Conservation (phyloP, 2,329 filamentous ascomycete genomes). For the Penicillium sp. region DNA sequence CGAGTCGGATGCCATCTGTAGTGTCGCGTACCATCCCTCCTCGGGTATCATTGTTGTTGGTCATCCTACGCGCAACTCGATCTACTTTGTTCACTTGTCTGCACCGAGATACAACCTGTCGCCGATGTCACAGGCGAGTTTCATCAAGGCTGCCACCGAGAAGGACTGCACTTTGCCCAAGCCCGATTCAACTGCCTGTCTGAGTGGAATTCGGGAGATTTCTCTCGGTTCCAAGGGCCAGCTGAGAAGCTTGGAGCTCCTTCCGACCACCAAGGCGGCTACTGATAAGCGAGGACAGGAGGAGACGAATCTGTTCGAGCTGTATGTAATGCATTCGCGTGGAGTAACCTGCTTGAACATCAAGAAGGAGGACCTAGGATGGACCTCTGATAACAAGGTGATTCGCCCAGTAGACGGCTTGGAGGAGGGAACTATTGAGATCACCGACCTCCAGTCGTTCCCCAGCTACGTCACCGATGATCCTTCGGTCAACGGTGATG, state of each 20-base stretch:
- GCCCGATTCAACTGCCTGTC: conserved; percentile 93
- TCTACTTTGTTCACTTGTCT: conserved; percentile 95
- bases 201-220: conserved; percentile 95
- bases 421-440: conserved; percentile 72
- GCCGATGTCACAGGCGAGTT: conserved; percentile 83
- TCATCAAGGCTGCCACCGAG: conserved; percentile 75
- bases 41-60: conserved; percentile 94
- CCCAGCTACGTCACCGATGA: conserved; percentile 45
- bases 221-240: conserved; percentile 86
- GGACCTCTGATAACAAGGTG: conserved; percentile 88
- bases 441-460: conserved; percentile 68
- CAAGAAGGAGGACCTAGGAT: conserved; percentile 87
- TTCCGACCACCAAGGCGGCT: conserved; percentile 64
- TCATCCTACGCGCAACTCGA: conserved; percentile 93
- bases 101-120: conserved; percentile 87
- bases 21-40: conserved; percentile 87
- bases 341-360: conserved; percentile 90
- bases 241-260: conserved; percentile 86
- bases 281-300: conserved; percentile 61
- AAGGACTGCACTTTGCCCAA: conserved; percentile 75
- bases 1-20: conserved; percentile 97
- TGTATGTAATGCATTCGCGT: conserved; percentile 97
- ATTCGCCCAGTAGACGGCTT: conserved; percentile 77
- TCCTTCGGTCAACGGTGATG: conserved; percentile 52
- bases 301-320: conserved; percentile 81